Evolutionary conservation across 2,329 filamentous ascomycete genomes (phyloP).

Genomic region (Colletotrichum tamarilloi): DNA sequence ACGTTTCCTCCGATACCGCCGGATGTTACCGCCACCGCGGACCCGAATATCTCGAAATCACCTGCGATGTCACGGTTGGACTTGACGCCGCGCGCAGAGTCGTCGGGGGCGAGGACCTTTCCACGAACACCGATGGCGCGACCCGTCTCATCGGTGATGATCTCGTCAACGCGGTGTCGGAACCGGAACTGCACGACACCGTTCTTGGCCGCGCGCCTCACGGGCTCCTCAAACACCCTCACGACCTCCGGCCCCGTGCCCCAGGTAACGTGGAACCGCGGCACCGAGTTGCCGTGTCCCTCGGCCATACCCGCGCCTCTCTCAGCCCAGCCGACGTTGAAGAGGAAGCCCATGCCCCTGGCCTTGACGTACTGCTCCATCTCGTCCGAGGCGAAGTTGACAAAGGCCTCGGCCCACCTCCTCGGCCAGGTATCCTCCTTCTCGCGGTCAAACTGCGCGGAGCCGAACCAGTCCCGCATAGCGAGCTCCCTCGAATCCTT

Average conservation of each 20-base stretch:
- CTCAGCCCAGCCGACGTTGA: constrained; percentile 71
- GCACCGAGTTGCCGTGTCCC: constrained; percentile 72
- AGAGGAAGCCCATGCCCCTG: constrained; percentile 62
- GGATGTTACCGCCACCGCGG: constrained; percentile 65
- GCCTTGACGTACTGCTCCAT: constrained; percentile 68
- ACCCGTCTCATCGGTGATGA: constrained; percentile 64
- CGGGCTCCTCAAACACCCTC: constrained; percentile 66
- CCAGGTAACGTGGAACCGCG: constrained; percentile 72
- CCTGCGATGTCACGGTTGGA: constrained; percentile 60
- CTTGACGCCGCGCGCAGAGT: constrained; percentile 61
- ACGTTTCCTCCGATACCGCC: constrained; percentile 72
- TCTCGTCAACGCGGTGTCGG: constrained; percentile 66
- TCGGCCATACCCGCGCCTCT: constrained; percentile 65
- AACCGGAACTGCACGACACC: constrained; percentile 67
- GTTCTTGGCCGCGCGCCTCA: constrained; percentile 61
- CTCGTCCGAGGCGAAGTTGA: constrained; percentile 69
- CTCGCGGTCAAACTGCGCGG: constrained; percentile 68
- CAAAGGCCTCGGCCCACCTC: constrained; percentile 72
- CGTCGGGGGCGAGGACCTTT: constrained; percentile 62
- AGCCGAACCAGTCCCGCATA: constrained; percentile 68
- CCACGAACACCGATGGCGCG: constrained; percentile 65
- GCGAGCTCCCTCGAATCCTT: constrained; percentile 67
- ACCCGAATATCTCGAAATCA: constrained; percentile 64
- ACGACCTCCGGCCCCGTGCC: constrained; percentile 71
- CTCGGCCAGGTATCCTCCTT: constrained; percentile 68